These are phyloP conservation scores for Nannochloropsis oceanica DNA, from an alignment of 108 stramenopile genomes.

Conservation along the genomic window DNA sequence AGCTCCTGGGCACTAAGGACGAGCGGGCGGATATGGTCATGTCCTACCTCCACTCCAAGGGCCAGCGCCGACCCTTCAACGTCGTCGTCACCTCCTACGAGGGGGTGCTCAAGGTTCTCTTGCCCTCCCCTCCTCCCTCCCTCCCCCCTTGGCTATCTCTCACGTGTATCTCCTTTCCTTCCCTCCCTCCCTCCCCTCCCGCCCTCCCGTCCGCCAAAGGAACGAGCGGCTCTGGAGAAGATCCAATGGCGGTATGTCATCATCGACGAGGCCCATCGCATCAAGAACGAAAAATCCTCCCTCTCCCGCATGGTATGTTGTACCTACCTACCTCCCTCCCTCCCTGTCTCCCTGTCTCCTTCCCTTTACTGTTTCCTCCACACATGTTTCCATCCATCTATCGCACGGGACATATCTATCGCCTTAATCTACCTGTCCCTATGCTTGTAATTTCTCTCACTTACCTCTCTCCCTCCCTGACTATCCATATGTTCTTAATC, in stretches of 20 bases:
- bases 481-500: too few species aligned
- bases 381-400: background rate
- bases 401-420: too few species aligned
- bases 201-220: slow-evolving; percentile 46
- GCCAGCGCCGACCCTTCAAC: slow-evolving; percentile 52
- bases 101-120: slow-evolving; percentile 9
- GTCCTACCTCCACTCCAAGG: slow-evolving; percentile 45
- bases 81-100: slow-evolving; percentile 93
- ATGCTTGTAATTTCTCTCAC: too few species aligned
- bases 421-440: background rate
- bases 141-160: background rate
- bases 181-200: background rate
- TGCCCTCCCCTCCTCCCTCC: background rate
- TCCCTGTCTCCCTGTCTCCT: background rate
- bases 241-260: slow-evolving; percentile 56
- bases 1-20: slow-evolving; percentile 81
- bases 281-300: slow-evolving; percentile 91
- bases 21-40: slow-evolving; percentile 55
- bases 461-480: too few species aligned
- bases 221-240: slow-evolving; percentile 54
- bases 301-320: slow-evolving; percentile 41
- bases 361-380: background rate
- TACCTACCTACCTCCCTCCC: background rate
- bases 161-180: background rate
- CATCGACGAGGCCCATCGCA: slow-evolving; percentile 93